Base-by-base conservation (phyloP, 202 grass and related monocot genomes). In the Tripidium arundinaceum region DNA sequence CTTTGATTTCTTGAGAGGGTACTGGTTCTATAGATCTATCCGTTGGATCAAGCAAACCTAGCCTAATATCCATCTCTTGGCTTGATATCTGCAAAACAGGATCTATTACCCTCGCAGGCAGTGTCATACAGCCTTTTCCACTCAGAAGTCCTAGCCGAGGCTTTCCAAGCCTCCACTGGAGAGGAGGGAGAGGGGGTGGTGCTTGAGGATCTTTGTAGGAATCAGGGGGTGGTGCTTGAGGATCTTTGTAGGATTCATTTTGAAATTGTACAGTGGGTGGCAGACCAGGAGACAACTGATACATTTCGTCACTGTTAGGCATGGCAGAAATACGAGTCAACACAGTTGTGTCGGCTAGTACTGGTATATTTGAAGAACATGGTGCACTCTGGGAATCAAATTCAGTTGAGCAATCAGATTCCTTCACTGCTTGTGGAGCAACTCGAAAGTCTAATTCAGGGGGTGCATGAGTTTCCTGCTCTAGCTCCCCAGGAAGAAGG, bases 81-180 rank as follows among this genome's bases (percentile, higher is more conserved):
- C 50, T 62, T 65, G 65, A 86, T 74, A 83, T 62, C 55, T 50
- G 59, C 29, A 81, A 65, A n/a, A n/a, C n/a, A n/a, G n/a, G n/a
- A 72, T 74, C 47, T 69, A 78, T 74, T 76, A 31, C 64, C 45
- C 72, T 69, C 29, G 66, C 46, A 82, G 61, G 57, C 28, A 83
- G 62, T 60, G 69, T 64, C 19, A 71, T 78, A 89, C 54, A 43
- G 11, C 34, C 38, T 57, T 81, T 61, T 81, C 76, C 31, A 63
- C 79, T 86, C 50, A 68, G 33, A 82, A 86, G 54, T 28, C 76
- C 83, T 75, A 87, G 42, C 4, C 18, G 75, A 70, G 91, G 89
- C 80, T 85, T 91, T 76, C 86, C 90, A 34, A 86, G 69, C 81
- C 92, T 99, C 96, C 96, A 99, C 19, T 87, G 92, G 40, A 99